Conservation (phyloP, 1,284 basidiomycete genomes). For the Ganoderma leucocontextum region DNA sequence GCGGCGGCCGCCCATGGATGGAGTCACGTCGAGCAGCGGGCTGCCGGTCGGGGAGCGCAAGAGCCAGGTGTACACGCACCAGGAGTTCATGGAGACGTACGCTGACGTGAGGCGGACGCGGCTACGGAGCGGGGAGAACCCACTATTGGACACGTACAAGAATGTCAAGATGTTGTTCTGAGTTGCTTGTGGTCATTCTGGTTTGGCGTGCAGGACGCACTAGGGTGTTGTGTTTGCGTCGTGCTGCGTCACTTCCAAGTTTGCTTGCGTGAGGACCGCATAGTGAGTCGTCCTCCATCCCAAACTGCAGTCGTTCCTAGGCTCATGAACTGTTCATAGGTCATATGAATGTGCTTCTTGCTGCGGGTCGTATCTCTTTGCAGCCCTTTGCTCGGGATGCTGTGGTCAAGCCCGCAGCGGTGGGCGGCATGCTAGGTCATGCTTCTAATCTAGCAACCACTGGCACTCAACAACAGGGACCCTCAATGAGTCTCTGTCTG, state of each 20-base stretch:
- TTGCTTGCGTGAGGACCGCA: neutral
- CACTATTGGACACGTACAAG: slow-evolving; percentile 86
- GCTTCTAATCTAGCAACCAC: neutral
- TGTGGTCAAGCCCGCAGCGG: neutral
- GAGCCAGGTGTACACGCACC: slow-evolving; percentile 84
- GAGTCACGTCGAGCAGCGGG: slow-evolving; percentile 75
- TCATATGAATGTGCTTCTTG: neutral
- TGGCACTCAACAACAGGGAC: neutral
- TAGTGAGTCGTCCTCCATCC: neutral
- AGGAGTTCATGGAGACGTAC: slow-evolving; percentile 86
- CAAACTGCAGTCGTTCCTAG: neutral
- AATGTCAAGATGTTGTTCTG: slow-evolving; percentile 90
- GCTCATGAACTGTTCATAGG: neutral
- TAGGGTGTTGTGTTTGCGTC: neutral
- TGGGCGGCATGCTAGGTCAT: neutral
- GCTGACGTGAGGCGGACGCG: slow-evolving; percentile 75
- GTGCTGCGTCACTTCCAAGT: neutral
- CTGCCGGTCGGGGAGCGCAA: slow-evolving; percentile 82
- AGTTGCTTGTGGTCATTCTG: slow-evolving; percentile 25
- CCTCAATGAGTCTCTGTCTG: neutral
- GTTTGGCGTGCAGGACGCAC: neutral
- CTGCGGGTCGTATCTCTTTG: neutral
- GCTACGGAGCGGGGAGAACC: slow-evolving; percentile 84
- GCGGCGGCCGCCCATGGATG: slow-evolving; percentile 69
- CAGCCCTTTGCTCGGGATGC: neutral